Evolutionary conservation across 1,284 basidiomycete genomes (phyloP).

Genomic region (Cutaneotrichosporon sp.): DNA sequence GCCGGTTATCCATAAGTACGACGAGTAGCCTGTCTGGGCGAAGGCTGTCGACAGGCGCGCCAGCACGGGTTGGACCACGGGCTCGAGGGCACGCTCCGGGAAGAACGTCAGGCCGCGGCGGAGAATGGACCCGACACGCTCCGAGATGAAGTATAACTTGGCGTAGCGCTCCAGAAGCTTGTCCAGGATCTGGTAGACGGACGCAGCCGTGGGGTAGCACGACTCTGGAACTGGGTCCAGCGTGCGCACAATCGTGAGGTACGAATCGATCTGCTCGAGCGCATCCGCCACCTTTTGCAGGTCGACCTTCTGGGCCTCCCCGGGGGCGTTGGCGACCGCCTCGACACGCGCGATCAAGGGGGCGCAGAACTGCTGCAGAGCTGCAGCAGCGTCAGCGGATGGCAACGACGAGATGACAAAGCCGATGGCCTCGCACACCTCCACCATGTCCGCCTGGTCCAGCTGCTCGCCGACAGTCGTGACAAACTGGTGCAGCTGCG

Average conservation of each 20-base stretch:
- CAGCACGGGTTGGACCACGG: constrained; percentile 71
- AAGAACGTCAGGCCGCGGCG: constrained; percentile 85
- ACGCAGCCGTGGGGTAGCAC: constrained; percentile 75
- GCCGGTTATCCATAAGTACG: constrained; percentile 92
- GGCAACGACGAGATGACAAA: constrained; percentile 93
- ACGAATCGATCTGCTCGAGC: constrained; percentile 85
- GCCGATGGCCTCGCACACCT: constrained; percentile 93
- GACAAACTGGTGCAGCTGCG: constrained; percentile 88
- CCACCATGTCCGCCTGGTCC: constrained; percentile 80
- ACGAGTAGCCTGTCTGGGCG: constrained; percentile 76
- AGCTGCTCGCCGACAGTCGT: constrained; percentile 73
- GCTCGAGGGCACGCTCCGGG: constrained; percentile 63
- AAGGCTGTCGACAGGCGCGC: constrained; percentile 76
- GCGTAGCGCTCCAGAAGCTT: constrained; percentile 77
- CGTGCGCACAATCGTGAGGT: constrained; percentile 75
- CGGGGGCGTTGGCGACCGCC: constrained; percentile 38
- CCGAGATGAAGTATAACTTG: constrained; percentile 74
- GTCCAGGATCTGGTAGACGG: constrained; percentile 84
- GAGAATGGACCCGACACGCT: constrained; percentile 85
- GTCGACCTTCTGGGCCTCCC: constrained; percentile 60
- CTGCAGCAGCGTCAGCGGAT: constrained; percentile 73
- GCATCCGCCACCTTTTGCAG: constrained; percentile 73
- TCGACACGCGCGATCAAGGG: constrained; percentile 58
- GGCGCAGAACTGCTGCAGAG: constrained; percentile 76
- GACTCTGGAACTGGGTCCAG: constrained; percentile 77